A percentile compares a stretch with the other conserved stretches of the same genome.
Evolutionary conservation across 306 rosid genomes (phyloP).

Genomic region (Inga laurina): DNA sequence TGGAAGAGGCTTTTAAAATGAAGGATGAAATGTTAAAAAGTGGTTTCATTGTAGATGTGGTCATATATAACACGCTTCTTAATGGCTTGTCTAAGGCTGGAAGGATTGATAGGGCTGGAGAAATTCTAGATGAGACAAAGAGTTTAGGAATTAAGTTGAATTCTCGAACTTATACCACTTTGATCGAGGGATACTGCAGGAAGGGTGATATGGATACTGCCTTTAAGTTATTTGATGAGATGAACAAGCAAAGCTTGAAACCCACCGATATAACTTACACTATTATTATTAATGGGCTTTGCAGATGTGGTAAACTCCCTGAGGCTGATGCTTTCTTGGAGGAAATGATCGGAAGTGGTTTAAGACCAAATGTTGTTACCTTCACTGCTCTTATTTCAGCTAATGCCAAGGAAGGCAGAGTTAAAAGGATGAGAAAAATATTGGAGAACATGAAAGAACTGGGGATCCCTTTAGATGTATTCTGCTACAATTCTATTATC

Average conservation of each 20-base stretch:
- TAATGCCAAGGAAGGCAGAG: constrained; percentile 26
- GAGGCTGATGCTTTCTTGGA: constrained; percentile 22
- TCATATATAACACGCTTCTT: constrained; percentile 27
- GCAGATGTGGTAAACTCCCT: constrained; percentile 16
- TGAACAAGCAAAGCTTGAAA: not conserved
- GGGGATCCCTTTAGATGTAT: constrained; percentile 12
- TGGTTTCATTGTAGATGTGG: not conserved
- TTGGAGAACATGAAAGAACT: constrained; percentile 23
- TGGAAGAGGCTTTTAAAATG: constrained; percentile 30
- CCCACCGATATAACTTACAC: constrained; percentile 23
- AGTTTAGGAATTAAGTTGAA: not conserved
- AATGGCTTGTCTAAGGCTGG: constrained; percentile 31
- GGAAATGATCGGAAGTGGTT: constrained; percentile 24
- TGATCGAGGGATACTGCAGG: constrained; percentile 30
- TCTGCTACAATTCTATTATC: constrained; percentile 29
- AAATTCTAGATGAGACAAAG: constrained; percentile 19
- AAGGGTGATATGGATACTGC: constrained; percentile 18
- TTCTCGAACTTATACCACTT: constrained; percentile 3
- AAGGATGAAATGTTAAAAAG: constrained; percentile 23
- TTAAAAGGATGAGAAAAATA: constrained; percentile 15
- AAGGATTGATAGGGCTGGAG: constrained; percentile 23
- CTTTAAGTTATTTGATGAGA: constrained; percentile 29
- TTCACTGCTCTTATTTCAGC: constrained; percentile 22
- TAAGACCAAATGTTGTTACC: constrained; percentile 27
- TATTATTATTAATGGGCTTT: constrained; percentile 27